These are phyloP conservation scores for Hypoxylon sp. DNA, from an alignment of 2,329 filamentous ascomycete genomes.

Conservation along the genomic window DNA sequence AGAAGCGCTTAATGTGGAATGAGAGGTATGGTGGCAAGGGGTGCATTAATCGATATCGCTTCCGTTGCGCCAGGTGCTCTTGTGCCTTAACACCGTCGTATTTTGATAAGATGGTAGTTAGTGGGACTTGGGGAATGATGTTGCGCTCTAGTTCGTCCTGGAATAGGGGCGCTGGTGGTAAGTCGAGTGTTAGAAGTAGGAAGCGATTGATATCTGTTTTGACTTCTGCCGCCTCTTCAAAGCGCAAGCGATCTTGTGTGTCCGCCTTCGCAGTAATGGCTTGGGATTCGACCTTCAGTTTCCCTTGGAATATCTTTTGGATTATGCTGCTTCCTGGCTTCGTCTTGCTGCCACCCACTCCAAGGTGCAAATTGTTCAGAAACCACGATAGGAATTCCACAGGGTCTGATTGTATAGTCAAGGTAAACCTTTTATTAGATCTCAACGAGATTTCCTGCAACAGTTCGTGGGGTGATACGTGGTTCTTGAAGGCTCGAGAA, in stretches of 20 bases:
- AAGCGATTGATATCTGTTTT: constrained; percentile 81
- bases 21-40: constrained; percentile 90
- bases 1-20: constrained; percentile 97
- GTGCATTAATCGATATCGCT: constrained; percentile 88
- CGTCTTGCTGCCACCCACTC: constrained; percentile 87
- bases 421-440: constrained; percentile 90
- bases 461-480: constrained; percentile 96
- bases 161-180: constrained; percentile 91
- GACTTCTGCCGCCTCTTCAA: constrained; percentile 88
- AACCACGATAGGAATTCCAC: constrained; percentile 98
- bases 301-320: constrained; percentile 93
- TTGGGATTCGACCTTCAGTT: constrained; percentile 90
- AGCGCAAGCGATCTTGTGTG: constrained; percentile 84
- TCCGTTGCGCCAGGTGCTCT: constrained; percentile 87
- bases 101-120: constrained; percentile 84
- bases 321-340: constrained; percentile 86
- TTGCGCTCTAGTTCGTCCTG: constrained; percentile 94
- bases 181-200: constrained; percentile 90
- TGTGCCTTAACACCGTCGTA: constrained; percentile 90
- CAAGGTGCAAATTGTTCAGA: constrained; percentile 91
- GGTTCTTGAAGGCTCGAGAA: constrained; percentile 91
- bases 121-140: constrained; percentile 91
- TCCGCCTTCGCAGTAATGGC: constrained; percentile 92
- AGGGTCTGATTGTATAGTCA: constrained; percentile 91
- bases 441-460: constrained; percentile 92